Base-by-base conservation (phyloP, 2,329 filamentous ascomycete genomes). In the Metarhizium brunneum region DNA sequence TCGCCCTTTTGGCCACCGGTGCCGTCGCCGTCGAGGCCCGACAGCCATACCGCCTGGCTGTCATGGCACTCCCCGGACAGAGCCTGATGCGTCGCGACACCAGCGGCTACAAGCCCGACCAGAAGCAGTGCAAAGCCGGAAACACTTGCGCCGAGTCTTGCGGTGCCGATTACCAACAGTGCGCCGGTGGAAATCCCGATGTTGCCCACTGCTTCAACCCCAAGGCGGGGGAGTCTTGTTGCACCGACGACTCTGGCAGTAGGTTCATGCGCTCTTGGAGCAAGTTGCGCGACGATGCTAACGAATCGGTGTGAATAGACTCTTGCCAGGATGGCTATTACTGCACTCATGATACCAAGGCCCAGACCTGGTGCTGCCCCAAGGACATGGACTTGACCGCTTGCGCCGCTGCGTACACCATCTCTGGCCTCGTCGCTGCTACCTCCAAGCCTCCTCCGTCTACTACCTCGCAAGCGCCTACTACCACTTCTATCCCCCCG, bases 321-420 rank as follows among this genome's bases (percentile, higher is more conserved):
- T 81, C 82, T 36, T 86, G 83, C 67, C 76, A 82, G 36, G 66
- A 70, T 16, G 81, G 80, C 52, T 86, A 79, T 73, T 86, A 80
- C 74, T 86, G 84, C 72, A 76, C 80, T n/a, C 72, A 77, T 61
- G 77, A 84, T 65, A 66, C 69, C 53, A 63, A 67, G 48, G 68
- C 70, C 54, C 70, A 75, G 56, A 84, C 82, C 38, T 79, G 79
- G 73, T 86, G 83, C 74, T 86, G 83, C 69, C 81, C 81, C 47
- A 69, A 83, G 47, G 73, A 71, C 58, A 73, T 80, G 73, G 72
- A 76, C 58, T 72, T 84, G 51, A 69, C 68, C 30, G 69, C 77
- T 49, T 86, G 83, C 68, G 82, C 83, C 55, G 68, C 71, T 53
- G 73, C 75, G 36, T 80, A 78, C 54, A 68, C 68, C 47, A 76